phyloP scores from a whole-genome alignment of 2,329 filamentous ascomycete genomes.

The Harringtonia aguacate region DNA sequence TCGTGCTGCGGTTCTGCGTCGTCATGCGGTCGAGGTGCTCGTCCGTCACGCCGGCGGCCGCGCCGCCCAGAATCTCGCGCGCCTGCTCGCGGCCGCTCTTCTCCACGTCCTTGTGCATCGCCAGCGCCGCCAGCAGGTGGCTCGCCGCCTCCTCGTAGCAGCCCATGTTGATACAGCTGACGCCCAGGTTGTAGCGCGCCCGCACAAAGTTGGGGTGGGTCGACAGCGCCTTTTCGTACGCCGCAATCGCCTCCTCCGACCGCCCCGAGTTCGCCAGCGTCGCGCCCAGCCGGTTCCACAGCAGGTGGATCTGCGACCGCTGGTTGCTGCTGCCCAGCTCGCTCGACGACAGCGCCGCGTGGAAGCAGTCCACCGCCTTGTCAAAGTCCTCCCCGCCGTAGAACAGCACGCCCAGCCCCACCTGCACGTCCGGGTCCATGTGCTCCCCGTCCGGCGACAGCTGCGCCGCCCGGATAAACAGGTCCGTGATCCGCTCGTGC shows the following conservation, averaged over 20 bases:
- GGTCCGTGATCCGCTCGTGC: conserved; percentile 79
- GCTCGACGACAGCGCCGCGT: conserved; percentile 74
- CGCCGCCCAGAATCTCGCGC: conserved; percentile 64
- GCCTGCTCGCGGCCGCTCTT: conserved; percentile 74
- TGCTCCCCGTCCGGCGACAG: conserved; percentile 84
- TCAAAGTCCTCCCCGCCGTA: conserved; percentile 97
- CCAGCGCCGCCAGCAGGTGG: conserved; percentile 81
- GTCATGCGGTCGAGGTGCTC: conserved; percentile 77
- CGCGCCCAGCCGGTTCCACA: conserved; percentile 95
- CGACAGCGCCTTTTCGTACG: conserved; percentile 85
- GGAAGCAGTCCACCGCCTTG: conserved; percentile 98
- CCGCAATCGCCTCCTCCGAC: conserved; percentile 90
- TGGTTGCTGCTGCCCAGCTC: conserved; percentile 79
- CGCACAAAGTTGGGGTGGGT: conserved; percentile 94
- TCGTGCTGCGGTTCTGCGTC: conserved; percentile 91
- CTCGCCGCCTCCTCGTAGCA: conserved; percentile 89
- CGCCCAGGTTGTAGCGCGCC: conserved; percentile 91
- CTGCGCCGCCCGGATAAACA: conserved; percentile 88
- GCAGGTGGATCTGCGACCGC: conserved; percentile 75
- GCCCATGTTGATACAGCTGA: conserved; percentile 94
- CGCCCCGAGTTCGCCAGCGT: conserved; percentile 92
- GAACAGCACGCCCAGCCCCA: conserved; percentile 91
- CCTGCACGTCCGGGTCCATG: conserved; percentile 98
- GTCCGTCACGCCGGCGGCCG: conserved; percentile 42
- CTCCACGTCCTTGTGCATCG: conserved; percentile 93